Evolutionary conservation across 2,329 filamentous ascomycete species (phyloP).

Genomic region (Oidium heveae): DNA sequence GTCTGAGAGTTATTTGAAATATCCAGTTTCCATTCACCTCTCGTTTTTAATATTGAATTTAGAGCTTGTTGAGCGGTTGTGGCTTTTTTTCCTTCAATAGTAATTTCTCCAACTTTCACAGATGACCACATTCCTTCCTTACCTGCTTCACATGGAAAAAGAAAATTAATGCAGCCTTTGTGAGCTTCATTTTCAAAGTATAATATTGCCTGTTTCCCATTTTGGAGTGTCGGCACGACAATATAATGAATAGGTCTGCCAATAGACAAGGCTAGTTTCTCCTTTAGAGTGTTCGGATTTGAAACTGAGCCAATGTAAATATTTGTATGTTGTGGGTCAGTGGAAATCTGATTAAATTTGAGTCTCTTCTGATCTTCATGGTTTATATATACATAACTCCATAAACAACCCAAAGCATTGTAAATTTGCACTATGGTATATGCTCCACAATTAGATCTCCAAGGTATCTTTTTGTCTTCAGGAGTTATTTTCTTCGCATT

Average conservation of each 20-base stretch:
- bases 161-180: background rate
- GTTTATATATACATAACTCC: conserved; percentile 1
- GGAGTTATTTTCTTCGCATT: conserved; percentile 1
- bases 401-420: conserved; percentile 1
- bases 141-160: background rate
- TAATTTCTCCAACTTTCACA: background rate
- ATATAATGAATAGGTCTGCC: background rate
- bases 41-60: background rate
- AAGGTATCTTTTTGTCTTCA: conserved; percentile 1
- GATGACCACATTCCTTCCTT: background rate
- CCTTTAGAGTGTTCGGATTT: background rate
- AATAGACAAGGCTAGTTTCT: background rate
- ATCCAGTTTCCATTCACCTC: background rate
- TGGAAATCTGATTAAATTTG: background rate
- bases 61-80: conserved; percentile 1
- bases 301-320: background rate
- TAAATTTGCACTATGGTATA: background rate
- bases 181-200: conserved; percentile 1
- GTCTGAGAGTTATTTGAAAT: background rate
- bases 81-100: background rate
- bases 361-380: background rate
- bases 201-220: background rate
- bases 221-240: background rate
- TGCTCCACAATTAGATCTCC: background rate
- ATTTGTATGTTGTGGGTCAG: background rate